Evolutionary conservation across 2,329 filamentous ascomycete species (phyloP), one percentile per base, ranked within the genome.

Genomic region (Nothophoma quercina): DNA sequence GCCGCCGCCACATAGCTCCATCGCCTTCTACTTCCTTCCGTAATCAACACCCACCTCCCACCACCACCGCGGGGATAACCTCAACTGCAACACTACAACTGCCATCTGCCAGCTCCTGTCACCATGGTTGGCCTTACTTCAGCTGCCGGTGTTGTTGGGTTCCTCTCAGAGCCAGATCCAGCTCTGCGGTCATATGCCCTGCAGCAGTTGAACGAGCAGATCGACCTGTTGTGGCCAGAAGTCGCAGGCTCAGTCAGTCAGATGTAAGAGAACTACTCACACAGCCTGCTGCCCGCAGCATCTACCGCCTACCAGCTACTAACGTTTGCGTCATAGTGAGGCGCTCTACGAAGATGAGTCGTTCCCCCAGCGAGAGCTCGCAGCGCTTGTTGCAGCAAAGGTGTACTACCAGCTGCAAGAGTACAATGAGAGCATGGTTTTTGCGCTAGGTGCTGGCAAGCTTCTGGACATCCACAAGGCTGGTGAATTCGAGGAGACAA

Each of bases 351-450:
- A 99, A 83, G 93, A 99, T 79, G 91, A 96, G 69, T 84, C 85
- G 55, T 99, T 99, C 71, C 90, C 93, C 40, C 90, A 99, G 76
- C 91, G 93, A 70, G 90, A 95, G 75, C 88, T 99, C 50, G 95
- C 95, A 48, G 95, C 95, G 46, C 84, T 99, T 41, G 92, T 99
- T 47, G 89, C 96, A 34, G 90, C 95, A 65, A 99, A 99, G 83
- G 92, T 98, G 64, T 99, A 98, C 81, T 99, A 98, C 74, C 95
- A 99, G 74, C 87, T 99, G 45, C 92, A 97, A 78, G 95, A 95
- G 75, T 99, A 99, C 81, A 95, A 97, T 74, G 95, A 99, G 80
- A 97, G 93, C 77, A 98, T 99, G 93, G 90, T 91, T 44, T 98
- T 99, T 77, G 95, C 95, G 59, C 85, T 99, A 36, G 93, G 92